phyloP scores from a whole-genome alignment of 164 flowering plant genomes.

The Saururus chinensis region DNA sequence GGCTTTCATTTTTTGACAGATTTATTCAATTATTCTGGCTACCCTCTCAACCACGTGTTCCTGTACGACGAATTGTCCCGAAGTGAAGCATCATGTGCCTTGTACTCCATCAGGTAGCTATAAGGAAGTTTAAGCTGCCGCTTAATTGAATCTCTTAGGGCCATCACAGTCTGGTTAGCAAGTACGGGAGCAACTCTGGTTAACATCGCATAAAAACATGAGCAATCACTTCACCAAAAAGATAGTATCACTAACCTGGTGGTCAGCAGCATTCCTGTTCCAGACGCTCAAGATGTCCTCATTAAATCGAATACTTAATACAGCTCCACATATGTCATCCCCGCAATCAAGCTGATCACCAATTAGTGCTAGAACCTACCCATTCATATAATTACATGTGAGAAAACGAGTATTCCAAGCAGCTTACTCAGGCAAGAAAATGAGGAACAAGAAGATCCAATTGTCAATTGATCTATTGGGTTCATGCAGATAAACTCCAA shows the following conservation, averaged over 20 bases:
- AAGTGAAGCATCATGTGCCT: slow-evolving; percentile 87
- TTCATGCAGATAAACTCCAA: too few species aligned
- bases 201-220: neutral
- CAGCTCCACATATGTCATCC: slow-evolving; percentile 87
- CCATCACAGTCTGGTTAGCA: slow-evolving; percentile 68
- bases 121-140: slow-evolving; percentile 85
- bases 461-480: too few species aligned
- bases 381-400: too few species aligned
- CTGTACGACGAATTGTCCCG: slow-evolving; percentile 91
- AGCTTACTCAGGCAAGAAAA: too few species aligned
- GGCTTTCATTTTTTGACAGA: too few species aligned
- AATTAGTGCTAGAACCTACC: slow-evolving; percentile 82
- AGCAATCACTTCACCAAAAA: too few species aligned
- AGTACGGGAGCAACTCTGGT: neutral
- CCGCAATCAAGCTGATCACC: slow-evolving; percentile 94
- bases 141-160: slow-evolving; percentile 77
- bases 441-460: too few species aligned
- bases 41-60: slow-evolving; percentile 95
- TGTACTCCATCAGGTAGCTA: slow-evolving; percentile 92
- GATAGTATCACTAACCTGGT: slow-evolving; percentile 45
- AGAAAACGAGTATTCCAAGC: too few species aligned
- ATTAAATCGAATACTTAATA: slow-evolving; percentile 80
- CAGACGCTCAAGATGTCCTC: slow-evolving; percentile 94
- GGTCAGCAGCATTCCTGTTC: slow-evolving; percentile 94
- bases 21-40: slow-evolving; percentile 1